phyloP scores from a whole-genome alignment of 2,329 filamentous ascomycete genomes.

The Cercospora citrullina region DNA sequence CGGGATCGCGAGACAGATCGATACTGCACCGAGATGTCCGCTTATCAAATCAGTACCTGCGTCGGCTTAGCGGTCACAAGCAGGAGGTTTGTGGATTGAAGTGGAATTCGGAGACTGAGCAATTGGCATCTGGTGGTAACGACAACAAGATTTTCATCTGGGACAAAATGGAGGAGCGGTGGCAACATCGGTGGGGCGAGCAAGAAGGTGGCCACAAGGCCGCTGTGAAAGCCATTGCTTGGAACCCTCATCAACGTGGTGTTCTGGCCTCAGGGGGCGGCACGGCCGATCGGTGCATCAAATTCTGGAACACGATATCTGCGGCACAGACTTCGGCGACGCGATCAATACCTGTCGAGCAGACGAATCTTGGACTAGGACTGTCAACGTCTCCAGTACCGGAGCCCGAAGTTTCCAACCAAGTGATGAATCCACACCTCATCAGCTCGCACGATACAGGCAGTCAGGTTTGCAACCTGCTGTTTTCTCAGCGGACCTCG shows the following conservation, averaged over 20 bases:
- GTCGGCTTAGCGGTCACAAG: constrained; percentile 88
- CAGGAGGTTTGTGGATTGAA: constrained; percentile 96
- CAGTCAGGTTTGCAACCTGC: constrained; percentile 97
- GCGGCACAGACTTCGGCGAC: constrained; percentile 42
- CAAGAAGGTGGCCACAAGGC: constrained; percentile 95
- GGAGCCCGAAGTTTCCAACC: constrained; percentile 37
- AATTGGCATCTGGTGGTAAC: constrained; percentile 92
- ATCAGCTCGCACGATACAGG: constrained; percentile 89
- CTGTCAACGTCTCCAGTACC: constrained; percentile 30
- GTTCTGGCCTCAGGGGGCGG: constrained; percentile 94
- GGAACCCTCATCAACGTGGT: constrained; percentile 94
- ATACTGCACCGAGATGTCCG: constrained; percentile 97
- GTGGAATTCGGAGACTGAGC: constrained; percentile 95
- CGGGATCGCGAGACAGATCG: constrained; percentile 85
- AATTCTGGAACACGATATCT: constrained; percentile 85
- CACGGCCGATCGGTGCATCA: constrained; percentile 92
- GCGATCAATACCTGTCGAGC: constrained; percentile 29
- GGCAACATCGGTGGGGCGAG: constrained; percentile 89
- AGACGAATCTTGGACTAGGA: constrained; percentile 31
- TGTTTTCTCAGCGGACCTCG: constrained; percentile 96
- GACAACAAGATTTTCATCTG: constrained; percentile 99
- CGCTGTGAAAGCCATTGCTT: constrained; percentile 95
- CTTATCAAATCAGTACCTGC: constrained; percentile 84
- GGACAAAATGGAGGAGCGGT: constrained; percentile 92
- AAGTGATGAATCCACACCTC: constrained; percentile 49